Base-by-base conservation (phyloP, 257 asterid species). In the Solanum peruvianum region DNA sequence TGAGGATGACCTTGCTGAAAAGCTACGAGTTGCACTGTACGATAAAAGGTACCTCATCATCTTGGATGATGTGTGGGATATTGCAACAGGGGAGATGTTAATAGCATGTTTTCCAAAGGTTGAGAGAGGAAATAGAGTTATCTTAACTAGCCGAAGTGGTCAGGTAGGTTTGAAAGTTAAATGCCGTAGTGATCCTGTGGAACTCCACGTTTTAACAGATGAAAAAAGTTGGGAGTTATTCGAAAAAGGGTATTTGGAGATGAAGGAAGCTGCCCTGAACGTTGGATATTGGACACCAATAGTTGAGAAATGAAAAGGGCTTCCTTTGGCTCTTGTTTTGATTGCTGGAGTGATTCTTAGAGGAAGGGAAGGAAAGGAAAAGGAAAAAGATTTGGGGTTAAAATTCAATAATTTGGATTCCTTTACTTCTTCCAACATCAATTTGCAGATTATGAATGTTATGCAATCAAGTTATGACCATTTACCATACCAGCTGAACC, bases 401-500 rank as follows among this genome's bases (percentile, higher is more conserved):
- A 69, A 11, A 69, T 69, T 69, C 76, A 13, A 67, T 25, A 67
- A 27, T 29, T 8, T 29, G 9, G 37, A 67, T 67, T 29, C 75
- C 2, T 27, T 67, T 67, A 29, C 29, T 27, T 67, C 37, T 27
- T 4, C 21, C 10, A 67, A 67, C 20, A 25, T 10, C 16, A 31
- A 69, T 29, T 14, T 3, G n/a, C n/a, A 69, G 41, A 69, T 31
- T 9, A 69, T 31, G 76, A 69, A 31, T 42, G 78, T 88, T 27
- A 18, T 89, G 86, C 87, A 89, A 47, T 83, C 88, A 23, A 89
- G 92, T 64, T 88, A 88, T 75, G 82, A 86, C 67, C 85, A 89
- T 75, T 86, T 91, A 21, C 92, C 91, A 18, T 47, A 21, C 18
- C 87, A 85, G 33, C 67, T 91, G 81, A 89, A 77, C 91, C 88